A percentile compares a stretch with the other conserved stretches of the same genome.
phyloP scores from a whole-genome alignment of 371 early-diverging fungal genomes.

The Saksenaea vasiformis region DNA sequence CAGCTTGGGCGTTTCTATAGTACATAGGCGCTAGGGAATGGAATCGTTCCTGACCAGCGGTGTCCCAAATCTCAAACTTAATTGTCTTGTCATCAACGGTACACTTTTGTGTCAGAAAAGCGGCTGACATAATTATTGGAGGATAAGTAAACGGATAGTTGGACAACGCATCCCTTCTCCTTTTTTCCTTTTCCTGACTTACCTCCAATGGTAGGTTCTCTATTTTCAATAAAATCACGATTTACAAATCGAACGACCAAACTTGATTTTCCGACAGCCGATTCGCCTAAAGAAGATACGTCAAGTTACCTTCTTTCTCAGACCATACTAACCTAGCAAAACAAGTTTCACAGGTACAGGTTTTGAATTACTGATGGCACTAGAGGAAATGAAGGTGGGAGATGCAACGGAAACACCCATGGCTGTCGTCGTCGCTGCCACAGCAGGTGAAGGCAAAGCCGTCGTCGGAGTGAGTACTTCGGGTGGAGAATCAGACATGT shows the following conservation, averaged over 20 bases:
- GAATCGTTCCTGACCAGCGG: constrained; percentile 86
- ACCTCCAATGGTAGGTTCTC: constrained; percentile 93
- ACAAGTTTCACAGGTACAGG: constrained; percentile 67
- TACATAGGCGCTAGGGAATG: constrained; percentile 95
- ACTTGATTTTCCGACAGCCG: constrained; percentile 77
- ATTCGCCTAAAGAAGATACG: constrained; percentile 55
- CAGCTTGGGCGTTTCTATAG: constrained; percentile 94
- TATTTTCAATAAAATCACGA: constrained; percentile 88
- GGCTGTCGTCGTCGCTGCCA: neutral
- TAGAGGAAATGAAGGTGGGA: neutral
- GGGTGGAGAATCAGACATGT: neutral
- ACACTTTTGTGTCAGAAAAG: constrained; percentile 68
- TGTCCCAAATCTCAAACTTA: constrained; percentile 88
- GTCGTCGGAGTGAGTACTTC: neutral
- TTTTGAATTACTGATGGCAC: constrained; percentile 23
- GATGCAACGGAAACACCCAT: neutral
- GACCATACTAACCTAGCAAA: constrained; percentile 54
- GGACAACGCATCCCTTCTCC: neutral
- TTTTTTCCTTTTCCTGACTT: constrained; percentile 7
- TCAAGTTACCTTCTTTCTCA: neutral
- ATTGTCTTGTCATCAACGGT: constrained; percentile 59
- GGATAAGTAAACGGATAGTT: neutral
- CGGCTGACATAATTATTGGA: constrained; percentile 41
- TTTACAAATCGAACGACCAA: constrained; percentile 79
- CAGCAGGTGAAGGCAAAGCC: constrained; percentile 1